A percentile compares a stretch with the other conserved stretches of the same genome.
These are phyloP conservation scores for Sanghuangporus sanghuang DNA, from an alignment of 1,284 basidiomycete species.

Conservation along the genomic window DNA sequence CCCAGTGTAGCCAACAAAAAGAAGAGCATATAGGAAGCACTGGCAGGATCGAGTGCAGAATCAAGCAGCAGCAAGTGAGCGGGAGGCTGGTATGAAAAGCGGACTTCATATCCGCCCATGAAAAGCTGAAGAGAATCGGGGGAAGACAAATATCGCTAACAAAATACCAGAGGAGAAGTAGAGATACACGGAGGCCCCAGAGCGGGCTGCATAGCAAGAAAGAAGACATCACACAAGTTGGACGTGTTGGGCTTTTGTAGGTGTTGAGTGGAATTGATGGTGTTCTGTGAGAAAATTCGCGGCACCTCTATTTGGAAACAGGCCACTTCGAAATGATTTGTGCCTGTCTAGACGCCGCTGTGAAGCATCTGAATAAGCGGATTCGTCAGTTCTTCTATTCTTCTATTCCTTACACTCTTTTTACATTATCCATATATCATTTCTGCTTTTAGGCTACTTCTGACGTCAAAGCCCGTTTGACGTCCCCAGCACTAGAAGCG, in stretches of 20 bases:
- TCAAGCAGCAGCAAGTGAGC: background rate
- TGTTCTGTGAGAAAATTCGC: background rate
- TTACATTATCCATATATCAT: background rate
- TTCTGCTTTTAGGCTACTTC: background rate
- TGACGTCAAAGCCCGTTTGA: background rate
- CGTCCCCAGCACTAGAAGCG: background rate
- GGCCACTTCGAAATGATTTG: background rate
- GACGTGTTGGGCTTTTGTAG: background rate
- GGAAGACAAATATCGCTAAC: background rate
- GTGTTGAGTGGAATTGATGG: background rate
- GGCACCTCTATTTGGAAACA: background rate
- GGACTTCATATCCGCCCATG: background rate
- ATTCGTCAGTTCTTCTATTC: background rate
- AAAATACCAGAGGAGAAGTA: background rate
- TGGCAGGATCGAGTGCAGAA: background rate
- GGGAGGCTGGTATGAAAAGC: background rate
- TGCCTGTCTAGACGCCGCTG: background rate
- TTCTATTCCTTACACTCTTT: conserved; percentile 4
- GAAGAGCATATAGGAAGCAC: background rate
- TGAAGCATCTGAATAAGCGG: background rate
- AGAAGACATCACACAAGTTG: background rate
- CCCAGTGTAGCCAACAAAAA: background rate
- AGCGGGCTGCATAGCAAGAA: conserved; percentile 3
- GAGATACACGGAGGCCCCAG: background rate
- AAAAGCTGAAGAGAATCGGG: background rate